Conservation (phyloP, 2,329 filamentous ascomycete genomes). For the Epichloe coenophiala region DNA sequence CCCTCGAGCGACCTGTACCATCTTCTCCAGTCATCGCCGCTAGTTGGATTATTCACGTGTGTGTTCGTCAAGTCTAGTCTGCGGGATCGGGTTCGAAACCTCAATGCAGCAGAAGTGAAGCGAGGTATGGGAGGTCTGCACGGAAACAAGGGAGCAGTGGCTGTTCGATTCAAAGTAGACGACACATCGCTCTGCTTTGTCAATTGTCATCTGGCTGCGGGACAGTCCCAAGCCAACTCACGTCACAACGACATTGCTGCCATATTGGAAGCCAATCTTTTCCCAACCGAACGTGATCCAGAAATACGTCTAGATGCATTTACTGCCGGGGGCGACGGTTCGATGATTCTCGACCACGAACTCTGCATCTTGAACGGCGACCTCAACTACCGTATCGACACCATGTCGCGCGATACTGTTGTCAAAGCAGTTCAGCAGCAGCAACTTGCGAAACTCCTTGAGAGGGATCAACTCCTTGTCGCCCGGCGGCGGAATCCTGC, state of each 20-base stretch:
- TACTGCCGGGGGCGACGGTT: constrained; percentile 84
- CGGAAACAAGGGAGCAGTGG: constrained; percentile 90
- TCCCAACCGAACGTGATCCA: constrained; percentile 60
- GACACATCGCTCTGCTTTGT: constrained; percentile 92
- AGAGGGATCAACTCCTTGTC: constrained; percentile 84
- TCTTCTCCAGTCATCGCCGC: constrained; percentile 69
- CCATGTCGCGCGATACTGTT: constrained; percentile 87
- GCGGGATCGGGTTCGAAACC: constrained; percentile 59
- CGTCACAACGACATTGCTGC: constrained; percentile 86
- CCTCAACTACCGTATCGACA: constrained; percentile 95
- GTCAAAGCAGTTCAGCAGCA: constrained; percentile 70
- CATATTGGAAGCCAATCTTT: constrained; percentile 66
- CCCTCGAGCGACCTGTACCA: constrained; percentile 66
- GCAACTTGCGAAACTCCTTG: constrained; percentile 75
- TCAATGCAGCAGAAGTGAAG: constrained; percentile 77
- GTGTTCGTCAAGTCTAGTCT: constrained; percentile 81
- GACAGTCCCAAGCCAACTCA: constrained; percentile 77
- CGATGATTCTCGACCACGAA: constrained; percentile 91
- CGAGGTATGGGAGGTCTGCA: constrained; percentile 90
- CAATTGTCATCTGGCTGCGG: constrained; percentile 93
- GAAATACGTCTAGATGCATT: constrained; percentile 62
- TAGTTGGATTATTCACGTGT: constrained; percentile 92
- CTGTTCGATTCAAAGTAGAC: constrained; percentile 85
- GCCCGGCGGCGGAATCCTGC: constrained; percentile 79
- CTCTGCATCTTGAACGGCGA: constrained; percentile 95